These are phyloP conservation scores for Nemania abortiva DNA, from an alignment of 2,329 filamentous ascomycete species.

Conservation along the genomic window DNA sequence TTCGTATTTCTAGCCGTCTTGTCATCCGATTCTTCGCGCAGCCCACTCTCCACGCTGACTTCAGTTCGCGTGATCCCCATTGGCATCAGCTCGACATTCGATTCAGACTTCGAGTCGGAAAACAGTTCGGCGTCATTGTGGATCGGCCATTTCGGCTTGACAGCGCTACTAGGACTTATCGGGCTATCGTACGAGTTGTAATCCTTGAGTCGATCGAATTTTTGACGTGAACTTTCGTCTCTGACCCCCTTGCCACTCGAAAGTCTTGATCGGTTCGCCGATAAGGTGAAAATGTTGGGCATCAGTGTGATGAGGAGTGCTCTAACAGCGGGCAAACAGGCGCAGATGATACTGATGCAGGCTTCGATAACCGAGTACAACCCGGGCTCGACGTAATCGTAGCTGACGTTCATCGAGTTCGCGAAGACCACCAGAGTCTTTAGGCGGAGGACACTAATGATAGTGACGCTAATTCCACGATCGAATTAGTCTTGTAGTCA, in stretches of 20 bases:
- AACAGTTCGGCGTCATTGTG: background rate
- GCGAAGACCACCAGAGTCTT: constrained; percentile 26
- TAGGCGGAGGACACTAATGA: constrained; percentile 23
- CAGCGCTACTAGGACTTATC: background rate
- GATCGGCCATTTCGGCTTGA: constrained; percentile 17
- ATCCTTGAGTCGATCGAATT: constrained; percentile 18
- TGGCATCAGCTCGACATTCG: constrained; percentile 29
- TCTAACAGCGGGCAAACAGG: constrained; percentile 52
- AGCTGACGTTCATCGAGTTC: constrained; percentile 40
- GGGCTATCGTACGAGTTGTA: background rate
- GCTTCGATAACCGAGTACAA: constrained; percentile 54
- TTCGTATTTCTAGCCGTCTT: constrained; percentile 2
- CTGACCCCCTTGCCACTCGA: constrained; percentile 1
- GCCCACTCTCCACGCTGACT: constrained; percentile 2
- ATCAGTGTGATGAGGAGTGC: constrained; percentile 48
- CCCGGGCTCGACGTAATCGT: constrained; percentile 50
- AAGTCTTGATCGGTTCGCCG: background rate
- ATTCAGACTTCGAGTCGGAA: background rate
- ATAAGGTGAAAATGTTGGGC: constrained; percentile 45
- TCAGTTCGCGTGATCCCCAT: background rate
- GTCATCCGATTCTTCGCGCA: background rate
- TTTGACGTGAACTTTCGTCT: constrained; percentile 15
- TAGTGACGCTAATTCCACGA: constrained; percentile 27
- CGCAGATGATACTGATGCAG: constrained; percentile 50
- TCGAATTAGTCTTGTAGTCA: constrained; percentile 6